Base-by-base conservation (phyloP, 148 eudicot species). In the Oxyria digyna region DNA sequence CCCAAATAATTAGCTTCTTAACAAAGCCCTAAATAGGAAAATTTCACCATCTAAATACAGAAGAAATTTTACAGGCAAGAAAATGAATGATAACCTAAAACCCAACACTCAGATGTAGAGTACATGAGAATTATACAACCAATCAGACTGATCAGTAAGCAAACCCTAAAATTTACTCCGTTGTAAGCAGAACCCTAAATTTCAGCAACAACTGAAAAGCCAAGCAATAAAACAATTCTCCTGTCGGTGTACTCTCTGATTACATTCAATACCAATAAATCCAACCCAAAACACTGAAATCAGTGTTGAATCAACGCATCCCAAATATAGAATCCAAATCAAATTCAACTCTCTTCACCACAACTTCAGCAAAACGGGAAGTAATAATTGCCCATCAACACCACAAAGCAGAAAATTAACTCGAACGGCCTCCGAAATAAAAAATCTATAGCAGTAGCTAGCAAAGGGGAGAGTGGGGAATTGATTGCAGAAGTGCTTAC, bases 401-500 rank as follows among this genome's bases (percentile, higher is more conserved):
- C 48, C 42, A n/a, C 32, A 67, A 45, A 24, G 15, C 54, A 13
- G 11, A 3, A 49, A 1, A 72, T 15, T 52, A 0, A 23, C 11
- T 10, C 31, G 1, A 14, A 59, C 18, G 37, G 4, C 35, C 35
- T 29, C 29, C 37, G 42, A 70, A 59, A 63, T 32, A n/a, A 40
- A 57, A 3, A 45, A 41, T 8, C 41, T 4, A 6, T 3, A 24
- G 14, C 62, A 20, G 57, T 12, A n/a, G 12, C 15, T 55, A 12
- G 62, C 65, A 27, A 59, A 6, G 37, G 18, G 65, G 37, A 59
- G 6, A 13, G 42, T 4, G 59, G 5, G 48, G 69, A 33, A 14
- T 41, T 48, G 62, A 65, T 7, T 72, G 41, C 41, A 38, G 4
- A 59, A 68, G 1, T 70, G 46, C 77, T 73, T 78, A 81, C 84